Evolutionary conservation across 768 basidiomycete genomes (phyloP).

Genomic region (Amanita jacksonii): DNA sequence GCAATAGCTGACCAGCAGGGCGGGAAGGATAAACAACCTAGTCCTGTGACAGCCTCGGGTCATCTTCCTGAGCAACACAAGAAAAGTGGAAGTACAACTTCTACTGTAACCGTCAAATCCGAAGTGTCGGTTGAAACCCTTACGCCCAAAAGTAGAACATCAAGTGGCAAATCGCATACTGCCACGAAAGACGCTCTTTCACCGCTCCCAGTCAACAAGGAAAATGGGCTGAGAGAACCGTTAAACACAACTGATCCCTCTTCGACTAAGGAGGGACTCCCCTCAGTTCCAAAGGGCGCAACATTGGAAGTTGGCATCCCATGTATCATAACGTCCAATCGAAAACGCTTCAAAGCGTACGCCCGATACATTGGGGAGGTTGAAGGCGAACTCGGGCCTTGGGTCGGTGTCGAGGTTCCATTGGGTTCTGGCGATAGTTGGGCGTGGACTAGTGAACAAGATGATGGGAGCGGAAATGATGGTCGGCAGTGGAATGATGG

Average conservation of each 20-base stretch:
- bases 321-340: constrained; percentile 79
- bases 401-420: constrained; percentile 90
- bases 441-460: constrained; percentile 22
- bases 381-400: constrained; percentile 69
- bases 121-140: constrained; percentile 39
- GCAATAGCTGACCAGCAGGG: too few relatives aligned
- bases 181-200: constrained; percentile 15
- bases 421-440: constrained; percentile 41
- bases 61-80: constrained; percentile 26
- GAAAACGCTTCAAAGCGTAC: constrained; percentile 77
- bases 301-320: constrained; percentile 83
- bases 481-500: constrained; percentile 79
- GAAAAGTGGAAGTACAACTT: constrained; percentile 35
- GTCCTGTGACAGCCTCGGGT: background rate
- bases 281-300: constrained; percentile 40
- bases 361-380: constrained; percentile 87
- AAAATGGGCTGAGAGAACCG: constrained; percentile 10
- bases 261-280: background rate
- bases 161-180: constrained; percentile 15
- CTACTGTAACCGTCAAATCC: constrained; percentile 32
- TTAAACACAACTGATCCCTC: background rate
- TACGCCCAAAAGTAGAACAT: constrained; percentile 20
- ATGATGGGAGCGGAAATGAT: constrained; percentile 28
- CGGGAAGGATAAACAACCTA: background rate
- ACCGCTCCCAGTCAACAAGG: constrained; percentile 1